phyloP scores from a whole-genome alignment of 768 basidiomycete species.

The Sutorius australiensis region DNA sequence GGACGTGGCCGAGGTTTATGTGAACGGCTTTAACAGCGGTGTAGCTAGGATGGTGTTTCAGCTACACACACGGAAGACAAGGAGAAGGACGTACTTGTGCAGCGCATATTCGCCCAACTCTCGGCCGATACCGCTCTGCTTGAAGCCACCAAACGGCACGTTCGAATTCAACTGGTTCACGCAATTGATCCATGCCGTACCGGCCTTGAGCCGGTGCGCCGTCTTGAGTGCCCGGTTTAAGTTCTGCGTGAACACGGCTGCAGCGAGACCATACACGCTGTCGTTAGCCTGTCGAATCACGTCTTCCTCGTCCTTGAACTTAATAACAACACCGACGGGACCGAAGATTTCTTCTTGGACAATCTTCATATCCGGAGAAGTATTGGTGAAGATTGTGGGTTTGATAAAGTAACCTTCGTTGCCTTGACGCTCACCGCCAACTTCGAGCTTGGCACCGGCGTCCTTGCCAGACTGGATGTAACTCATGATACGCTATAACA shows the following conservation, averaged over 20 bases:
- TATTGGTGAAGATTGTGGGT: slow-evolving; percentile 74
- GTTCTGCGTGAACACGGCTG: slow-evolving; percentile 81
- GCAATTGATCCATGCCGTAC: slow-evolving; percentile 67
- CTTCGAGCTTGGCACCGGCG: slow-evolving; percentile 63
- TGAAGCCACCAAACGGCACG: slow-evolving; percentile 84
- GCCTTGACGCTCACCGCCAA: slow-evolving; percentile 61
- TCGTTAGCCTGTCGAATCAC: slow-evolving; percentile 79
- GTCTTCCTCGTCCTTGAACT: slow-evolving; percentile 68
- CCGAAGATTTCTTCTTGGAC: slow-evolving; percentile 78
- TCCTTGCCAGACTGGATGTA: slow-evolving; percentile 76
- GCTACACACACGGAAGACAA: background rate
- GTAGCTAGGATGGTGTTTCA: slow-evolving; percentile 10
- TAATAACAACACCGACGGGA: slow-evolving; percentile 71
- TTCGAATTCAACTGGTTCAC: slow-evolving; percentile 28
- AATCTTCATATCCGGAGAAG: slow-evolving; percentile 67
- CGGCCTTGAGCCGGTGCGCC: slow-evolving; percentile 74
- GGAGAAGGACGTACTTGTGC: slow-evolving; percentile 38
- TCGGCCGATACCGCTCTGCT: slow-evolving; percentile 77
- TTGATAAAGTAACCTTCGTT: slow-evolving; percentile 64
- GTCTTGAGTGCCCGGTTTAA: slow-evolving; percentile 69
- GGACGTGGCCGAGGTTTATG: slow-evolving; percentile 42
- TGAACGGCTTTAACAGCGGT: slow-evolving; percentile 31
- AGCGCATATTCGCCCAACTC: slow-evolving; percentile 78
- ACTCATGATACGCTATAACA: slow-evolving; percentile 60
- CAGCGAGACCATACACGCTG: slow-evolving; percentile 81